Evolutionary conservation across 1,284 basidiomycete species (phyloP), one percentile per base, ranked within the genome.

Genomic region (Pseudozyma tsukubaensis): DNA sequence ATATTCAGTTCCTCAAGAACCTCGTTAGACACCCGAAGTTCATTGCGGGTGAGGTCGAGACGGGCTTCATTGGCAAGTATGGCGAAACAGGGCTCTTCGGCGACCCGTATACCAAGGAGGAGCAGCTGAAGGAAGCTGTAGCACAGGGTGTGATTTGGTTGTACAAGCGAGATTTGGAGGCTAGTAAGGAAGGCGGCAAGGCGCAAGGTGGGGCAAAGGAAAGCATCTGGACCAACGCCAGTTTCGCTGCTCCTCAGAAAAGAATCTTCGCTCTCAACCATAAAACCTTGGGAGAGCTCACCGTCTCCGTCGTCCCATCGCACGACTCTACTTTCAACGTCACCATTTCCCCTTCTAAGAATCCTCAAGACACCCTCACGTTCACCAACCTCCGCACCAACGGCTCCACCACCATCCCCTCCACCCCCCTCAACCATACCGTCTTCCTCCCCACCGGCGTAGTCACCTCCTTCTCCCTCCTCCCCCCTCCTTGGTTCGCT

Each of bases 1-100:
- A 97, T 82, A 88, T 97, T 40, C 92, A 95, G 82, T 97, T 97
- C 84, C 86, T 97, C 66, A 87, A 91, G 65, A 88, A 87, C 0
- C 87, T 97, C 47, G 92, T 93, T 0, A 89, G 90, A 0, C 91
- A 97, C 83, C 82, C 88, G 34, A 88, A 90, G 6, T 97, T 97
- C 80, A 88, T 92, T 18, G 86, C 88, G 35, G 93, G 88, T n/a
- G 90, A 94, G 61, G 89, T 97, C 6, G 94, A 97, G 85, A 97
- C 94, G 9, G 94, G 93, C 2, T 97, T 97, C 82, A 95, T 97
- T 79, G 88, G 89, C 16, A 73, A 73, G 47, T 65, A 65, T 18
- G 71, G 71, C 19, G 52, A 72, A 4, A 21, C 42, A 12, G 65
- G 63, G 10, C n/a, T 73, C 47, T 73, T 73, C 37, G 71, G 71